Percentiles rank a stretch among this genome's conserved stretches.
These are phyloP conservation scores for Trichophyton benhamiae DNA, from an alignment of 2,329 filamentous ascomycete species.

Conservation along the genomic window DNA sequence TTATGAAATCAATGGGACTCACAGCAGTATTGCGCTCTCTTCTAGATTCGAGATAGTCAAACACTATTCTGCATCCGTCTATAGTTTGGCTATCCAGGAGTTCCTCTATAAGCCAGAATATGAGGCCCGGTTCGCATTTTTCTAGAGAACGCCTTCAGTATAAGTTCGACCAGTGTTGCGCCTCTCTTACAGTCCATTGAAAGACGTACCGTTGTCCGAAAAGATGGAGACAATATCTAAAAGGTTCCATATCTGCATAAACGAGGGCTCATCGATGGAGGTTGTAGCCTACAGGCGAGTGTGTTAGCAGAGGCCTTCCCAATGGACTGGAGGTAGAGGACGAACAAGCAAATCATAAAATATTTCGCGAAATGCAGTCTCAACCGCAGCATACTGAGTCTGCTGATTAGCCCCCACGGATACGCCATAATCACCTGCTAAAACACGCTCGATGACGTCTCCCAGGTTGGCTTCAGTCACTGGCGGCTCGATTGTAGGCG, in stretches of 20 bases:
- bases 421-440: slow-evolving; percentile 15
- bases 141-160: slow-evolving; percentile 8
- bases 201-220: slow-evolving; percentile 61
- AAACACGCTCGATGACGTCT: slow-evolving; percentile 36
- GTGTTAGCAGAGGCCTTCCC: neutral
- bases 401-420: slow-evolving; percentile 40
- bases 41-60: slow-evolving; percentile 89
- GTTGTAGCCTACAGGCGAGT: slow-evolving; percentile 49
- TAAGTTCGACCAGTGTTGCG: neutral
- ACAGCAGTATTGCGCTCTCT: slow-evolving; percentile 73
- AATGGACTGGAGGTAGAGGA: slow-evolving; percentile 15
- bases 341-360: slow-evolving; percentile 71
- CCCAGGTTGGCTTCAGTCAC: slow-evolving; percentile 54
- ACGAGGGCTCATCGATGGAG: slow-evolving; percentile 62
- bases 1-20: slow-evolving; percentile 24
- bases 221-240: slow-evolving; percentile 83
- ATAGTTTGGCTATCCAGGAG: slow-evolving; percentile 93
- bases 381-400: slow-evolving; percentile 54
- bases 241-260: slow-evolving; percentile 82
- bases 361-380: slow-evolving; percentile 68
- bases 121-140: slow-evolving; percentile 58
- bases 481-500: slow-evolving; percentile 56
- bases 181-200: neutral
- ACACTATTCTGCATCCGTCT: slow-evolving; percentile 76
- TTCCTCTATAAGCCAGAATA: slow-evolving; percentile 88